Evolutionary conservation across 495 filamentous ascomycete species (phyloP).

Genomic region (Saxophila tyrrhenica): DNA sequence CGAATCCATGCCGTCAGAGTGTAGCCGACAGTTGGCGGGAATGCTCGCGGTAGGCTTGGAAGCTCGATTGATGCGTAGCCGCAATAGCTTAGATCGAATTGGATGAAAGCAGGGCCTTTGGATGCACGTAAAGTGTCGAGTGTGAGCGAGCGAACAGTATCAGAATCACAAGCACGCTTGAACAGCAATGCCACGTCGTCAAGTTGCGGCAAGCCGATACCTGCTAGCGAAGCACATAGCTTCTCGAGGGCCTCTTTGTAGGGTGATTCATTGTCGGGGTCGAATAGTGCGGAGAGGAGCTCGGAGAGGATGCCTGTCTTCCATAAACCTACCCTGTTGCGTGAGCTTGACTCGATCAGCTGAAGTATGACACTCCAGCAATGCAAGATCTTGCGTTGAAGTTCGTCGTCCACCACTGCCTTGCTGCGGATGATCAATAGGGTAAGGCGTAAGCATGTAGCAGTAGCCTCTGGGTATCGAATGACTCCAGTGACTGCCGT

Average conservation of each 20-base stretch:
- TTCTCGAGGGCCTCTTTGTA: constrained; percentile 49
- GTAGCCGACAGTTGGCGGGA: constrained; percentile 75
- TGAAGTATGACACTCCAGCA: background rate
- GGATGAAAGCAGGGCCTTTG: constrained; percentile 67
- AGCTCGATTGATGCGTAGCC: constrained; percentile 85
- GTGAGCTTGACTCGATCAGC: background rate
- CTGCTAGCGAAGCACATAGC: constrained; percentile 48
- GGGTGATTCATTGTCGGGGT: constrained; percentile 26
- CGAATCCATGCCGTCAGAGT: constrained; percentile 81
- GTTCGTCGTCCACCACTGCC: background rate
- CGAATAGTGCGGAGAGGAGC: constrained; percentile 54
- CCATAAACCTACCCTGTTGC: constrained; percentile 67
- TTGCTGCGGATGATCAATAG: background rate
- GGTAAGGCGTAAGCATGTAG: background rate
- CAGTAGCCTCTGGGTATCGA: background rate
- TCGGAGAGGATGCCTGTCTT: constrained; percentile 53
- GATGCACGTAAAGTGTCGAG: constrained; percentile 60
- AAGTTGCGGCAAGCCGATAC: constrained; percentile 60
- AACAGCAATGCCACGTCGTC: constrained; percentile 72
- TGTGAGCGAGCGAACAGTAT: constrained; percentile 58
- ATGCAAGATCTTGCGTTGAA: background rate
- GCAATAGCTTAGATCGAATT: constrained; percentile 83
- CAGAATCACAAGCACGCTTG: constrained; percentile 47
- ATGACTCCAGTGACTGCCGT: background rate
- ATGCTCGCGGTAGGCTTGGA: constrained; percentile 65